These are phyloP conservation scores for Trichoderma koningiopsis DNA, from an alignment of 2,329 filamentous ascomycete genomes.

Conservation along the genomic window DNA sequence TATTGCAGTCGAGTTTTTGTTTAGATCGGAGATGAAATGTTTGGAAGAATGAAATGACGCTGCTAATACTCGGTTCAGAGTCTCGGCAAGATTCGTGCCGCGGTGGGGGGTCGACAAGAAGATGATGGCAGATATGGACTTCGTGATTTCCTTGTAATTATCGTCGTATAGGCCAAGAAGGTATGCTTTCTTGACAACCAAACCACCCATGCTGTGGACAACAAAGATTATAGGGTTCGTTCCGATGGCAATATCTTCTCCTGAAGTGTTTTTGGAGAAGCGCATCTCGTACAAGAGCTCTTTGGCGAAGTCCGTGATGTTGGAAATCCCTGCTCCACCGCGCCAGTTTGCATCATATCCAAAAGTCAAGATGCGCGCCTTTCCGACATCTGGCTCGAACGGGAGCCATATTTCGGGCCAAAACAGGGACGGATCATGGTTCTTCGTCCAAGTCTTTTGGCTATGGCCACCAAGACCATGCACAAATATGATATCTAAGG, in stretches of 20 bases:
- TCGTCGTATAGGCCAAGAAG: background rate
- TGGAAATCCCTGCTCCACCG: background rate
- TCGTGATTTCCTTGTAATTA: background rate
- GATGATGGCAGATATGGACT: conserved; percentile 2
- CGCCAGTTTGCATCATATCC: conserved; percentile 20
- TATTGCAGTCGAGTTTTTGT: background rate
- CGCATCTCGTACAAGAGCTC: conserved; percentile 11
- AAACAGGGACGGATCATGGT: background rate
- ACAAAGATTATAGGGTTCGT: conserved; percentile 8
- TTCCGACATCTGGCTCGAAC: conserved; percentile 2
- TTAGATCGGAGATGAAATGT: background rate
- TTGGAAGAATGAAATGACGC: background rate
- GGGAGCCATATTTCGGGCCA: conserved; percentile 21
- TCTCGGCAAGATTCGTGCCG: conserved; percentile 3
- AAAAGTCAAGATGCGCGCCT: conserved; percentile 4
- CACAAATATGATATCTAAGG: conserved; percentile 16
- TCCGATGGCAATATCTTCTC: background rate
- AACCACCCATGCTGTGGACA: conserved; percentile 16
- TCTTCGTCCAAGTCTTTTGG: conserved; percentile 5
- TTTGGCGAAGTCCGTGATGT: conserved; percentile 7
- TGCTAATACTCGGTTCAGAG: background rate
- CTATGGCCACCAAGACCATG: conserved; percentile 17
- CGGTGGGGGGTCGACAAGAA: conserved; percentile 15
- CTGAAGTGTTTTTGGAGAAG: conserved; percentile 5
- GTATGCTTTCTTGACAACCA: conserved; percentile 10